Evolutionary conservation across 2,329 filamentous ascomycete genomes (phyloP).

Genomic region (Fusarium siculi): DNA sequence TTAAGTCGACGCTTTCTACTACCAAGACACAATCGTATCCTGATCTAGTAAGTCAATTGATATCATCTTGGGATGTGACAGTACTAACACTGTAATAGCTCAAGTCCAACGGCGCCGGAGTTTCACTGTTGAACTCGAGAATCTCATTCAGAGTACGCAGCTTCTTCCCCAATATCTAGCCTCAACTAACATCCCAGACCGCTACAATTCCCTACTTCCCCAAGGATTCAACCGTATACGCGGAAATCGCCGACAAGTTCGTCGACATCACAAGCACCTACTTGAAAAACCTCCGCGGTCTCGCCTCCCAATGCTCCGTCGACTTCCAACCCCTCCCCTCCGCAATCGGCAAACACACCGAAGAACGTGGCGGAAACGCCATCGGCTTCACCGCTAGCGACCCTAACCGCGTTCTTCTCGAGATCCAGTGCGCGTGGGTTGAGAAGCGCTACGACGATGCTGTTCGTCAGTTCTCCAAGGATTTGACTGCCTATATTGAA

Average conservation of each 20-base stretch:
- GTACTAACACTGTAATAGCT: neutral
- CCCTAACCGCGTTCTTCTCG: neutral
- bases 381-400: slow-evolving; percentile 5
- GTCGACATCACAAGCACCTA: neutral
- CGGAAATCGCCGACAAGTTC: slow-evolving; percentile 9
- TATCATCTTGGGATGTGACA: rapidly evolving
- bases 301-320: slow-evolving; percentile 23
- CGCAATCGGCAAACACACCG: slow-evolving; percentile 2
- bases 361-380: slow-evolving; percentile 12
- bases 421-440: slow-evolving; percentile 22
- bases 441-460: neutral
- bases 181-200: neutral
- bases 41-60: neutral
- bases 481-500: slow-evolving; percentile 17
- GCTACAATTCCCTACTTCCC: slow-evolving; percentile 11
- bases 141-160: slow-evolving; percentile 18
- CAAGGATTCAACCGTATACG: neutral
- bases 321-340: slow-evolving; percentile 20
- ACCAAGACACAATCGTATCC: slow-evolving; percentile 11
- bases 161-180: rapidly evolving
- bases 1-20: neutral
- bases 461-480: slow-evolving; percentile 1
- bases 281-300: neutral
- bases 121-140: slow-evolving; percentile 11
- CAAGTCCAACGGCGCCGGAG: slow-evolving; percentile 11